Evolutionary conservation across 1,284 basidiomycete genomes (phyloP).

Genomic region (Heterobasidion annosum): DNA sequence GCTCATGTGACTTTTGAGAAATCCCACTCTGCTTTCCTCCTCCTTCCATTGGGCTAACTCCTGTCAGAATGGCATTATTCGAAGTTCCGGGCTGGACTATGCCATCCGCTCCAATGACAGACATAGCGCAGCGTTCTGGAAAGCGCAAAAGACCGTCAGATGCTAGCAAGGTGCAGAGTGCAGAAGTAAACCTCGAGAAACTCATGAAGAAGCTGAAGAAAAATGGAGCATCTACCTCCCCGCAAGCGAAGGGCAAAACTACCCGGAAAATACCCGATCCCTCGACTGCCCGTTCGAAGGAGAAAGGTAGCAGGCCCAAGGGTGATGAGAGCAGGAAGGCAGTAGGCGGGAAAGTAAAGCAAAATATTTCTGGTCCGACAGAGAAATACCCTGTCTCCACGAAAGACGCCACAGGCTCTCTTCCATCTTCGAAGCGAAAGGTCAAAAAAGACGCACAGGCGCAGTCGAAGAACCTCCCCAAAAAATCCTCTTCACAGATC

Average conservation of each 20-base stretch:
- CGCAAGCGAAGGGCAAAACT: slow-evolving; percentile 59
- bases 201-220: slow-evolving; percentile 55
- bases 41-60: background rate
- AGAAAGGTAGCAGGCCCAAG: background rate
- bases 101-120: slow-evolving; percentile 32
- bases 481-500: background rate
- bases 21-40: background rate
- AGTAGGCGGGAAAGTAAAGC: slow-evolving; percentile 4
- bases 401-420: background rate
- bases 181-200: slow-evolving; percentile 70
- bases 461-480: background rate
- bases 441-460: background rate
- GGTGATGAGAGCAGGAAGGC: background rate
- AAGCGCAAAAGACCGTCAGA: slow-evolving; percentile 57
- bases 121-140: slow-evolving; percentile 25
- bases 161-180: slow-evolving; percentile 31
- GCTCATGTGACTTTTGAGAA: too few species aligned
- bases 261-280: slow-evolving; percentile 30
- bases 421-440: background rate
- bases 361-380: background rate
- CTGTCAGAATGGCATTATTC: slow-evolving; percentile 42
- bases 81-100: slow-evolving; percentile 69
- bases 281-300: too few species aligned
- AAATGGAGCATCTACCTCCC: slow-evolving; percentile 8
- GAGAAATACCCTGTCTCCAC: background rate